Evolutionary conservation across 1,284 basidiomycete genomes (phyloP).

Genomic region (Moesziomyces parantarcticus): DNA sequence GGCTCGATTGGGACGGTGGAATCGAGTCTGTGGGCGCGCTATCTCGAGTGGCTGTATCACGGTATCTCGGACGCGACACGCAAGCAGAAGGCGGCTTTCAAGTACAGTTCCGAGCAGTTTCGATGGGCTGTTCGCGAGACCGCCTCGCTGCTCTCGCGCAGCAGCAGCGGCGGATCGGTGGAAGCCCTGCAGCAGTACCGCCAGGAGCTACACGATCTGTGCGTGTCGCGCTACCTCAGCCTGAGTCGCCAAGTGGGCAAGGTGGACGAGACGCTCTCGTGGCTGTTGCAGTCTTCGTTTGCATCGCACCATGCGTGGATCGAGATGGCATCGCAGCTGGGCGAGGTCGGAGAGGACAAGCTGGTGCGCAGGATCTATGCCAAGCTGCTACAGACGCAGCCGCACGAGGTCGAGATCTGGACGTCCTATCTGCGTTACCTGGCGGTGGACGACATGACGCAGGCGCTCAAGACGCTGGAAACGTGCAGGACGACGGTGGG

Average conservation of each 20-base stretch:
- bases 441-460: conserved; percentile 15
- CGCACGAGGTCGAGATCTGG: conserved; percentile 29
- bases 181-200: conserved; percentile 31
- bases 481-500: conserved; percentile 11
- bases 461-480: conserved; percentile 26
- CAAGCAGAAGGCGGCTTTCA: conserved; percentile 23
- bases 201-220: conserved; percentile 38
- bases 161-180: conserved; percentile 14
- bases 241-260: conserved; percentile 24
- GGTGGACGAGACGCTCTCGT: conserved; percentile 16
- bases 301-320: conserved; percentile 31
- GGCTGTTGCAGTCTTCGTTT: conserved; percentile 32
- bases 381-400: conserved; percentile 29
- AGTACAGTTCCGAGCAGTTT: conserved; percentile 30
- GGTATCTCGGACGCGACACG: conserved; percentile 9
- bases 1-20: conserved; percentile 9
- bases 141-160: conserved; percentile 31
- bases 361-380: conserved; percentile 23
- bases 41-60: conserved; percentile 41
- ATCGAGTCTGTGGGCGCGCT: conserved; percentile 27
- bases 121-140: conserved; percentile 47
- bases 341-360: background rate
- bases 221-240: conserved; percentile 32
- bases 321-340: conserved; percentile 12
- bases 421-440: conserved; percentile 19